Evolutionary conservation across 1,139 yeast species (phyloP), one percentile per base, ranked within the genome.

Genomic region (Chernovozyma aurita): DNA sequence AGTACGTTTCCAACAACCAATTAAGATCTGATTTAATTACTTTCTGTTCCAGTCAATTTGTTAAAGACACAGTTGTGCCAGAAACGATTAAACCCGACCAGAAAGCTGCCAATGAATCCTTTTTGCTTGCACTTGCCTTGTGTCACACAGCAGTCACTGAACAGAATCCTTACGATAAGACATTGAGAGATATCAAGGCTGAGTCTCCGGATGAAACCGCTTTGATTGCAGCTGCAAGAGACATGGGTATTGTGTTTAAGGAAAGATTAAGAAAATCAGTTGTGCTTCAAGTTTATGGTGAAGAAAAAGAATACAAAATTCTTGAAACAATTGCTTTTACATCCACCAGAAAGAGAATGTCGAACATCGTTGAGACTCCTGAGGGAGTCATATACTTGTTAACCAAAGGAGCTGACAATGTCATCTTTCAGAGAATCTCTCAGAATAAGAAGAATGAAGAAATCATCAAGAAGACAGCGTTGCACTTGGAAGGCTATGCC

Each of bases 191-290:
- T 33, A 77, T 86, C 55, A 86, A 88, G 55, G 97, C 98, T 0
- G 97, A 92, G 59, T 85, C 95, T n/a, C 98, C 98, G 1, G 98
- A 92, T 64, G 98, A 92, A 61, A 94, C 95, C 28, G 97, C 98
- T 0, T 74, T 92, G 41, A 98, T 92, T 4, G 76, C 85, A 7
- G 92, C 95, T 20, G 97, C 98, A 0, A 76, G 95, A 50, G 97
- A 92, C 56, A 67, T 87, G 51, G 98, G 98, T 4, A 84, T 84
- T 56, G 80, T 85, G 8, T 85, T 92, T 57, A 65, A 78, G 30
- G 85, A 77, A 34, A 77, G 95, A 52, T 78, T 85, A 3, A 81
- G 90, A 53, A 74, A 75, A 33, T 85, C 88, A 31, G 68, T 87
- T 18, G 61, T 79, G 27, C 60, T 92, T 35, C 78, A 82, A 40